Percentiles rank a stretch among this genome's conserved stretches.
phyloP scores from a whole-genome alignment of 176 grass and related monocot genomes.

The Olyra latifolia region DNA sequence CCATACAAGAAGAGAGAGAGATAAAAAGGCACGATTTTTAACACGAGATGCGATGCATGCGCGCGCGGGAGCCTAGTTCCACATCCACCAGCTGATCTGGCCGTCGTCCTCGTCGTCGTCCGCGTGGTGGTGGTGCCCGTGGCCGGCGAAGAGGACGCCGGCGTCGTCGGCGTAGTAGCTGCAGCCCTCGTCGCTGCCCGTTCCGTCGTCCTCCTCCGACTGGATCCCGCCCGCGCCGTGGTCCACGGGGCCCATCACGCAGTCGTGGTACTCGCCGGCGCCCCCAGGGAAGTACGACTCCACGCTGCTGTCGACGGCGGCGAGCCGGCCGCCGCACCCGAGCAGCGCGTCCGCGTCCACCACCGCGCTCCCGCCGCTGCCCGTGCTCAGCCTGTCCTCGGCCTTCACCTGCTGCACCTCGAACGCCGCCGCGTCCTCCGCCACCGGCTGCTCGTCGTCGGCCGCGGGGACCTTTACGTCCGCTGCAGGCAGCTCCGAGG shows the following conservation, averaged over 20 bases:
- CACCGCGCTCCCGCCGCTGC: conserved; percentile 77
- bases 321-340: conserved; percentile 1
- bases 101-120: conserved; percentile 54
- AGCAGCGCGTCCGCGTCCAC: conserved; percentile 55
- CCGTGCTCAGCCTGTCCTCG: conserved; percentile 87
- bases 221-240: conserved; percentile 39
- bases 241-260: conserved; percentile 36
- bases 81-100: conserved; percentile 70
- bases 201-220: conserved; percentile 84
- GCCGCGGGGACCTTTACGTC: conserved; percentile 28
- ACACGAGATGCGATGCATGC: background rate
- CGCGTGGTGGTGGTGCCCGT: conserved; percentile 46
- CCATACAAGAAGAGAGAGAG: background rate
- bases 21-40: conserved; percentile 24
- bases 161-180: conserved; percentile 76
- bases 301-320: conserved; percentile 66
- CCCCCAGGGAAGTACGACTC: conserved; percentile 75
- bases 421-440: background rate
- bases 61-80: conserved; percentile 39
- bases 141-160: conserved; percentile 37
- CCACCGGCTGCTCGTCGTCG: background rate
- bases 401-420: conserved; percentile 55
- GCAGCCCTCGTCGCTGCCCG: conserved; percentile 92
- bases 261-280: conserved; percentile 52
- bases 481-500: background rate